Evolutionary conservation across 2,329 filamentous ascomycete species (phyloP), one percentile per base, ranked within the genome.

Genomic region (Epichloe sp.): DNA sequence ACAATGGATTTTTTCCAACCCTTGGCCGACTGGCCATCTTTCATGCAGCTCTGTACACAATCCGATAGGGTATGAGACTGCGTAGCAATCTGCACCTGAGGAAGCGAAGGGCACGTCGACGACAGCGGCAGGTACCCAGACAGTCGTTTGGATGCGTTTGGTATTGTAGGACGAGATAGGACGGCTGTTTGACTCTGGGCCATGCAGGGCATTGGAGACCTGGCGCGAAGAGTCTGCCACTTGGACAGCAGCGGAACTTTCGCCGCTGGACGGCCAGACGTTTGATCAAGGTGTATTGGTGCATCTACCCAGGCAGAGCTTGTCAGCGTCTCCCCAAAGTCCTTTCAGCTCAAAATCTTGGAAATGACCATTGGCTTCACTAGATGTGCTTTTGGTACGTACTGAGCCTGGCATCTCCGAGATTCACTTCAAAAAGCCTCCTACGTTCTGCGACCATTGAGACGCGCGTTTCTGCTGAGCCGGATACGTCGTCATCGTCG

Each of bases 391-490:
- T 11, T 5, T 11, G 12, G 12, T 5, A 42, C 37, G 4, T 35
- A 50, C 51, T 50, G 12, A 42, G 42, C 15, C 35, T 50, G 36
- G 11, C 14, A 15, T 41, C 42, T 35, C 41, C 49, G n/a, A 51
- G 52, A 6, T 45, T 48, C 11, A 31, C 44, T 43, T 62, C 60
- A 43, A 62, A 62, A 10, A 62, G 37, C 21, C 46, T 58, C 42
- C 55, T 53, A 43, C 54, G 56, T 46, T 62, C 59, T 14, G 59
- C 59, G n/a, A 62, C 59, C 12, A 56, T 47, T 8, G 57, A 61
- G 23, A 35, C 14, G 19, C 17, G 17, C 4, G 17, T 26, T 36
- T 49, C 47, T 26, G 17, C 38, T 15, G 36, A 7, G 35, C 23
- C 19, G 19, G 17, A 23, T 38, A 17, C 44, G 6, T 47, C 35